Evolutionary conservation across 768 basidiomycete species (phyloP).

Genomic region (Kwoniella dendrophila): DNA sequence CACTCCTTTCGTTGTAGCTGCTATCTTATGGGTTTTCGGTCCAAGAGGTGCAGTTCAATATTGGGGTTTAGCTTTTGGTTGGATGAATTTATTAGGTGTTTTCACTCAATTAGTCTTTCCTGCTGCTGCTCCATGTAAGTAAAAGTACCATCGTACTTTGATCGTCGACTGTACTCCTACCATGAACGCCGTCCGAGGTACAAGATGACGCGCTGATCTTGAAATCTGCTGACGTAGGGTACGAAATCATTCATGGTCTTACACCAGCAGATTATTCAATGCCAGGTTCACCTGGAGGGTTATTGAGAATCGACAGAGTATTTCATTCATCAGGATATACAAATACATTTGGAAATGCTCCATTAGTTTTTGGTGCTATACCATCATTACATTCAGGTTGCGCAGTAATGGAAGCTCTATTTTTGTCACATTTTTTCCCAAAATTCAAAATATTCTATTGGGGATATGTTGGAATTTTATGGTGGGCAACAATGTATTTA

Average conservation of each 20-base stretch:
- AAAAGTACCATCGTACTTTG: background rate
- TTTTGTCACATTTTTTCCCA: conserved; percentile 93
- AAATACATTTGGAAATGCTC: conserved; percentile 77
- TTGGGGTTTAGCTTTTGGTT: conserved; percentile 86
- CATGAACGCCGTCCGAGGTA: too few species aligned
- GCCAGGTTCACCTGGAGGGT: conserved; percentile 88
- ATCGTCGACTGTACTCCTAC: too few species aligned
- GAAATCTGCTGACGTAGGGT: conserved; percentile 65
- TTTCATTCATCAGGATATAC: conserved; percentile 78
- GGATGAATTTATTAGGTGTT: conserved; percentile 87
- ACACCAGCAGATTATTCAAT: conserved; percentile 92
- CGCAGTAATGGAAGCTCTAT: conserved; percentile 88
- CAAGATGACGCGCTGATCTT: conserved; percentile 44
- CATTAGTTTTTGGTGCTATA: conserved; percentile 95
- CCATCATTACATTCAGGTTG: conserved; percentile 89
- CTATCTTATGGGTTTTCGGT: conserved; percentile 86
- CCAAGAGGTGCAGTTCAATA: conserved; percentile 75
- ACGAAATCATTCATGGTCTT: conserved; percentile 93
- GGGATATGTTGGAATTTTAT: conserved; percentile 80
- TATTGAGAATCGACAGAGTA: conserved; percentile 85
- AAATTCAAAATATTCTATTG: conserved; percentile 67
- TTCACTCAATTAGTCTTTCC: conserved; percentile 84
- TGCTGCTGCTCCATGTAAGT: conserved; percentile 77
- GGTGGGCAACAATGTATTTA: conserved; percentile 99
- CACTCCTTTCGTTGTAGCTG: conserved; percentile 81